phyloP scores from a whole-genome alignment of 2,329 filamentous ascomycete species.

The Colletotrichum neosansevieriae region DNA sequence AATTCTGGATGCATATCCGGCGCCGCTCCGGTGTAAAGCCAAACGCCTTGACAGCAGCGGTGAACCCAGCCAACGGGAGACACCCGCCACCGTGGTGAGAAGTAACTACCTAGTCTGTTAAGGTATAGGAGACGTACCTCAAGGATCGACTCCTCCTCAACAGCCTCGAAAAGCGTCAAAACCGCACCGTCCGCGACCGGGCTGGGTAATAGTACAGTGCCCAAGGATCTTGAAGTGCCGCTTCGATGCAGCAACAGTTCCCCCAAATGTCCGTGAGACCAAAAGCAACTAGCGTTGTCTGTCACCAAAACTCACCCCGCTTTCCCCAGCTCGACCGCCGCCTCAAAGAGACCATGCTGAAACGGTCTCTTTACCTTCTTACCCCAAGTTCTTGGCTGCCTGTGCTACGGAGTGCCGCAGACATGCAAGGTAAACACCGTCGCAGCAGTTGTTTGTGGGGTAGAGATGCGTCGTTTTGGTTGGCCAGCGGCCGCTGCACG shows the following conservation, averaged over 20 bases:
- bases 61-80: conserved; percentile 26
- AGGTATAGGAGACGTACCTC: not conserved
- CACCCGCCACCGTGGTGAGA: conserved; percentile 11
- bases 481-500: conserved; percentile 18
- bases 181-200: not conserved
- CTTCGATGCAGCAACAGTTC: not conserved
- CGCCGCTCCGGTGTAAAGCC: conserved; percentile 15
- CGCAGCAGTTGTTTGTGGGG: conserved; percentile 32
- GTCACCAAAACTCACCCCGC: conserved; percentile 20
- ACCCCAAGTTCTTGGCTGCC: conserved; percentile 15
- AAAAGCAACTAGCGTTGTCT: conserved; percentile 16
- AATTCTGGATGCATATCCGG: conserved; percentile 22
- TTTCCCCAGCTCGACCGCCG: conserved; percentile 22
- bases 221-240: not conserved
- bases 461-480: conserved; percentile 19
- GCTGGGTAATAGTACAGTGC: conserved; percentile 4
- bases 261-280: conserved; percentile 23
- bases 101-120: conserved; percentile 5
- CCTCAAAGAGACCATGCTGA: conserved; percentile 29
- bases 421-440: conserved; percentile 22
- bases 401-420: conserved; percentile 27
- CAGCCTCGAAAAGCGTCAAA: not conserved
- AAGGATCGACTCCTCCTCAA: not conserved
- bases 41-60: conserved; percentile 34
- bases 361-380: conserved; percentile 21